phyloP scores from a whole-genome alignment of 768 basidiomycete species.

The Hydnum rufescens region DNA sequence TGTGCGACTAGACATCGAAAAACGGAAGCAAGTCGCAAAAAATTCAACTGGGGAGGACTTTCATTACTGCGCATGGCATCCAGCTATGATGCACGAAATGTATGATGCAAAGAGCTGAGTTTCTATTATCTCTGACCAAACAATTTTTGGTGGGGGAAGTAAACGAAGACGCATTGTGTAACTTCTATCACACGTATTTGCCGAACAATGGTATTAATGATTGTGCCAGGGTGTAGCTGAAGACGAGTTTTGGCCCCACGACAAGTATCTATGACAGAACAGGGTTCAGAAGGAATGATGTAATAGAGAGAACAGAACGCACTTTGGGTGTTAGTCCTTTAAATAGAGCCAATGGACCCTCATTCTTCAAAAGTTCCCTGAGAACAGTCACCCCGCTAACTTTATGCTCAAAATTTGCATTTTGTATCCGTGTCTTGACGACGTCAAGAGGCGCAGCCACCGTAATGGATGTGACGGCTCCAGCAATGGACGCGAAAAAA shows the following conservation, averaged over 20 bases:
- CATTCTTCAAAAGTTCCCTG: conserved; percentile 68
- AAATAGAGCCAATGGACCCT: conserved; percentile 73
- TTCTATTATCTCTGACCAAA: too few species aligned
- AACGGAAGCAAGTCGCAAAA: too few species aligned
- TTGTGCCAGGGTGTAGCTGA: conserved; percentile 95
- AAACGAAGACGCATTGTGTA: neutral
- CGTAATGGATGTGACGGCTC: conserved; percentile 87
- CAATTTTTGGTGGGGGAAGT: too few species aligned
- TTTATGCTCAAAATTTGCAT: conserved; percentile 87
- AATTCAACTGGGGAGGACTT: too few species aligned
- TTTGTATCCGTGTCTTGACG: conserved; percentile 95
- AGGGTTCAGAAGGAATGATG: neutral
- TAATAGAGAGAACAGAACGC: conserved; percentile 6
- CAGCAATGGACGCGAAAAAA: conserved; percentile 85
- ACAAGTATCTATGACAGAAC: conserved; percentile 51
- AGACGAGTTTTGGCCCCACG: conserved; percentile 93
- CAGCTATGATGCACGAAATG: too few species aligned
- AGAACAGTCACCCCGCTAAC: conserved; percentile 53
- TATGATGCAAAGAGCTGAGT: too few species aligned
- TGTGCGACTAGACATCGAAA: too few species aligned
- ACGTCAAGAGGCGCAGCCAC: conserved; percentile 91
- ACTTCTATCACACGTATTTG: conserved; percentile 41
- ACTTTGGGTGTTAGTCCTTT: conserved; percentile 97
- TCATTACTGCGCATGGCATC: too few species aligned
- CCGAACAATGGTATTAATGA: conserved; percentile 84